phyloP scores from a whole-genome alignment of 306 rosid species.

The Crotalaria pallida region DNA sequence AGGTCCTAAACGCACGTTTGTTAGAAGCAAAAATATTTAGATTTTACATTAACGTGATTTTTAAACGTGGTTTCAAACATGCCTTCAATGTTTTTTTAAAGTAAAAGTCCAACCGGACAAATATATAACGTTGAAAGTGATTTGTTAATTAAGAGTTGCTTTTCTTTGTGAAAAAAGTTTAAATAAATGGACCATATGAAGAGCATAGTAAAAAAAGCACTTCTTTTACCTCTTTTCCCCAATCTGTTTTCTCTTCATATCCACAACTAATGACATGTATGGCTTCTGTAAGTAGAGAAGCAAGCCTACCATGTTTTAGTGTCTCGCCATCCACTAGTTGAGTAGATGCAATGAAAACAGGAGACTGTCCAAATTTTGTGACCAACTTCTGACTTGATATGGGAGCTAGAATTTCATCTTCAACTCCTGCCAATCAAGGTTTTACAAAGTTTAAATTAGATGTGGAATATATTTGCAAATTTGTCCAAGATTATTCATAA shows the following conservation, averaged over 20 bases:
- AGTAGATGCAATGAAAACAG: conserved; percentile 38
- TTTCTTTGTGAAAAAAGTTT: no score
- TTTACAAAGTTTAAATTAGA: neutral
- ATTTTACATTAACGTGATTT: no score
- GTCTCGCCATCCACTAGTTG: conserved; percentile 34
- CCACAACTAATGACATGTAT: conserved; percentile 59
- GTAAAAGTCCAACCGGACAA: no score
- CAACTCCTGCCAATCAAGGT: conserved; percentile 23
- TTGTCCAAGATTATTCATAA: neutral
- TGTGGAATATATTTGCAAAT: neutral
- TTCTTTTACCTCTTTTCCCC: conserved; percentile 54
- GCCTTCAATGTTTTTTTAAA: no score
- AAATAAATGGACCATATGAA: neutral
- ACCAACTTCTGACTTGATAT: conserved; percentile 23
- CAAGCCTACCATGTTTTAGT: conserved; percentile 27
- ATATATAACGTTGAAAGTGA: no score
- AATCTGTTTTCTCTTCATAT: conserved; percentile 52
- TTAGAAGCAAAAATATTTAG: no score
- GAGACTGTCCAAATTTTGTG: conserved; percentile 50
- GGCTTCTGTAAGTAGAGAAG: conserved; percentile 45
- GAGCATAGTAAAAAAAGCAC: neutral
- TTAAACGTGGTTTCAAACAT: no score
- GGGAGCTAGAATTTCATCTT: conserved; percentile 1
- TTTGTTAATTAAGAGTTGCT: no score
- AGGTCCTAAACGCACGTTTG: no score